Evolutionary conservation across 176 grass and related monocot genomes (phyloP), one percentile per base, ranked within the genome.

Genomic region (Guadua angustifolia): DNA sequence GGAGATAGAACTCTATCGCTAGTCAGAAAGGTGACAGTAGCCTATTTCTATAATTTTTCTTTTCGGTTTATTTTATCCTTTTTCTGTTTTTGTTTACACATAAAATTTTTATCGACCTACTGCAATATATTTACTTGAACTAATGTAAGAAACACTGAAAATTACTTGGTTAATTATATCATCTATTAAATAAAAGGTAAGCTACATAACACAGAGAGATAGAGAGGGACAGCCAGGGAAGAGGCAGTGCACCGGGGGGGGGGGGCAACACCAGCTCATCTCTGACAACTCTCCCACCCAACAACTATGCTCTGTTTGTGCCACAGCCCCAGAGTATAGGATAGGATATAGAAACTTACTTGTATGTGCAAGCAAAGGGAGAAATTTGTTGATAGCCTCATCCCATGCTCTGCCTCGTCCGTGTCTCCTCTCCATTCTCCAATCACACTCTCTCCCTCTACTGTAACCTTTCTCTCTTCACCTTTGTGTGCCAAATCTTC

Each of bases 161-260:
- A 16, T 1, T 50, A 17, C 14, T 50, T 5, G 47, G 14, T 50
- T 8, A 6, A 40, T 40, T 40, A n/a, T n/a, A n/a, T n/a, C n/a
- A n/a, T n/a, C n/a, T 50, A 16, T 50, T 50, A 50, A 50, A 16
- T 15, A 17, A 50, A 50, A 50, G 16, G 14, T 42, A 50, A 16
- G 47, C 15, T 1, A 50, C 15, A 50, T 50, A 50, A 18, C 51
- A 53, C 5, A 18, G 16, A 50, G 49, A 50, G 47, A 5, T 3
- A 4, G 47, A 47, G 10, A 17, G 21, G 49, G 17, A 4, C n/a
- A 74, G 90, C 92, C 92, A 92, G 92, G 90, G 89, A 94, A 94
- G 92, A 94, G 92, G 92, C 92, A 92, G 92, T 94, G 92, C 92
- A 94, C n/a, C n/a, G n/a, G n/a, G 79, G 90, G 92, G 90, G 90